Base-by-base conservation (phyloP, 208 protist genomes). In the Acanthamoeba royreba region DNA sequence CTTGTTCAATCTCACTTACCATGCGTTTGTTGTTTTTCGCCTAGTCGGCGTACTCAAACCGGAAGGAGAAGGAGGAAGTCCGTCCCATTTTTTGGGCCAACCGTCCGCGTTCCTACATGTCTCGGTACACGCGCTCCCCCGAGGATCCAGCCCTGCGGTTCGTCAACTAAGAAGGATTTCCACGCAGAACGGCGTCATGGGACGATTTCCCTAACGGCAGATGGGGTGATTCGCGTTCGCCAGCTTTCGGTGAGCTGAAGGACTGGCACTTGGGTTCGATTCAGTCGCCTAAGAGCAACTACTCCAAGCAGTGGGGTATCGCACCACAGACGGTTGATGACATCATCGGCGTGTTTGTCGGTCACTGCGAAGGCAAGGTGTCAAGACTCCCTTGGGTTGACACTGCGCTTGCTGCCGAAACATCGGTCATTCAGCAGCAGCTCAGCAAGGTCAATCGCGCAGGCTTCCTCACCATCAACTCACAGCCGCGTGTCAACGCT, bases 381-480 rank as follows among this genome's bases (percentile, higher is more conserved):
- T 90, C 95, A 15, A 58, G 69, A n/a, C 49, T 98, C 55, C 98
- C 97, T 52, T 98, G 97, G 97, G 96, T 95, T 49, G 97, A 98
- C 28, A n/a, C 45, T 42, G 92, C 96, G 77, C 87, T 98, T 28
- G 94, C 95, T 31, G 83, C 93, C 22, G 97, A 98, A 86, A 97
- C 97, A 8, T 94, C 90, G 38, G 49, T 92, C 47, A 97, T 99
- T 46, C 90, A 95, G 40, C 94, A 97, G n/a, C 13, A 95, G 43
- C 74, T 99, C 11, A 63, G 97, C 38, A 94, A 96, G 8, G 86
- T 99, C 2, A 99, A 99, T 90, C 92, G 94, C 28, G 83, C 96
- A 53, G 98, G 98, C 19, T 96, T 99, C 55, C 97, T 98, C 53
- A 99, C 98, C 25, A 99, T 99, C 63, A 98, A 99, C 95, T 97